phyloP scores from a whole-genome alignment of 345 rosid species.

The Moringa oleifera region DNA sequence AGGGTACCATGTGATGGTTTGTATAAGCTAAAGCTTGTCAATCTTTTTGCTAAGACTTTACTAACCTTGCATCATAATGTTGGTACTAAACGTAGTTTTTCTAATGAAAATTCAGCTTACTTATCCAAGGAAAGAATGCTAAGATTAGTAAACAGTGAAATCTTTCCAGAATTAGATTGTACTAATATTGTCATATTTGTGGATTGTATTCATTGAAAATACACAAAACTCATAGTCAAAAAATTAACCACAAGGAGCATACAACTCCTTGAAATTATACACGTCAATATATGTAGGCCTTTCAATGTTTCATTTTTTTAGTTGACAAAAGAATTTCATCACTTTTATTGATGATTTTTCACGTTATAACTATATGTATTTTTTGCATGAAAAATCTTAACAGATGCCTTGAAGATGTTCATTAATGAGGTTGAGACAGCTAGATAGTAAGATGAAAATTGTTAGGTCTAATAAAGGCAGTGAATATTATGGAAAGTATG shows the following conservation, averaged over 20 bases:
- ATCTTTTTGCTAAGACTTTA: too few relatives aligned
- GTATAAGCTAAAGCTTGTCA: too few relatives aligned
- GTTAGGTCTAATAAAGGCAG: background rate
- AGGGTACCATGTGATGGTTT: background rate
- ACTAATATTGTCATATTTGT: too few relatives aligned
- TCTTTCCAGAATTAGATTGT: background rate
- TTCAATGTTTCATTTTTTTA: too few relatives aligned
- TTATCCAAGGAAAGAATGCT: background rate
- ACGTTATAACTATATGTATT: too few relatives aligned
- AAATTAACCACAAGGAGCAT: conserved; percentile 1
- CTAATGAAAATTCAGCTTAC: background rate
- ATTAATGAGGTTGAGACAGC: conserved; percentile 4
- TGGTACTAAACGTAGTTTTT: background rate
- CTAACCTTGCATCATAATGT: background rate
- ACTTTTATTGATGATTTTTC: background rate
- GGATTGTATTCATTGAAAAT: too few relatives aligned
- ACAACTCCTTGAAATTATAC: conserved; percentile 2
- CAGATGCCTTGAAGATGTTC: too few relatives aligned
- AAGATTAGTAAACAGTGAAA: background rate
- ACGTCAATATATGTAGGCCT: too few relatives aligned
- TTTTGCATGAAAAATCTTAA: too few relatives aligned
- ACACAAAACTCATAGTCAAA: conserved; percentile 1
- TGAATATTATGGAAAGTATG: too few relatives aligned
- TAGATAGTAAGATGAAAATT: conserved; percentile 1
- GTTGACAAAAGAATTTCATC: too few relatives aligned